Evolutionary conservation across 1,284 basidiomycete genomes (phyloP), one percentile per base, ranked within the genome.

Genomic region (Tremellales sp.): DNA sequence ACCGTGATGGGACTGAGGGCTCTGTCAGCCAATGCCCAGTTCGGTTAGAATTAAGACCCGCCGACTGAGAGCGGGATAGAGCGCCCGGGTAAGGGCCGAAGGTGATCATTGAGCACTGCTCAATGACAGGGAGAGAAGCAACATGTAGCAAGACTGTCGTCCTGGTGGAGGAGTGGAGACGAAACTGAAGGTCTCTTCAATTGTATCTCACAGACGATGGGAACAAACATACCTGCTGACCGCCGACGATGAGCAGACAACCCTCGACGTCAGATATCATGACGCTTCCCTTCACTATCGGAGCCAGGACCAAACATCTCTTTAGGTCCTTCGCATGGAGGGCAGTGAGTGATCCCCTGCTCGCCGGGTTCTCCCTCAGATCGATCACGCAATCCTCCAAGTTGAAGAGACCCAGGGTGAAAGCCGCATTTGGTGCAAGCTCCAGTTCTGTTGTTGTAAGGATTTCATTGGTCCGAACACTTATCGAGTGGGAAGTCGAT

Each of bases 1-100:
- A 95, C 95, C 47, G 95, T 98, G 39, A 95, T 99, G 40, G 95
- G 95, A 69, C 95, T 98, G 73, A 95, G 98, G 72, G 94, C 95
- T 5, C 75, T 98, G 58, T 91, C 87, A 27, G 76, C 83, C 0
- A 94, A 97, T 72, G 94, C 97, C 72, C 94, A 93, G 74, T 78
- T 92, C 39, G 61, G n/a, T 27, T 28, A 37, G 37, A 40, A 36
- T 31, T 39, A 40, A 38, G 28, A 51, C 43, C 39, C 40, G 37
- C 36, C 38, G 34, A 5, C 31, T 18, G 13, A 44, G 43, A 21
- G 13, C 18, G 6, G 75, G 54, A 32, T 40, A 32, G 35, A 14
- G 39, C 5, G 39, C 27, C 21, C 36, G 85, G 84, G 62, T 86
- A 87, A 0, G 65, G 53, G 2, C 78, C 72, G 56, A 90, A 87